Evolutionary conservation across 2,329 filamentous ascomycete species (phyloP).

Genomic region (Xylaria digitata): DNA sequence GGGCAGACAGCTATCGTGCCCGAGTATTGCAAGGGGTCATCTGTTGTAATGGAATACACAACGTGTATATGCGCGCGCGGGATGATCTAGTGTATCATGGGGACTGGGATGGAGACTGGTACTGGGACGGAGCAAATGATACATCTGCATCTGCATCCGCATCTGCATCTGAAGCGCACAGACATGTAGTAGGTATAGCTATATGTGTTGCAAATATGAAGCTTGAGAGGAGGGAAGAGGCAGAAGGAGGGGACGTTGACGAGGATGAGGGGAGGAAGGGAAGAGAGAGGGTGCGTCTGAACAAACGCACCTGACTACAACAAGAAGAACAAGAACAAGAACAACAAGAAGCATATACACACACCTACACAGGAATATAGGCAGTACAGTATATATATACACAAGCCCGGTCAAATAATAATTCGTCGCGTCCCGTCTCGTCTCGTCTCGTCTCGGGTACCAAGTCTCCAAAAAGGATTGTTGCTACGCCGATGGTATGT

Average conservation of each 20-base stretch:
- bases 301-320: constrained; percentile 17
- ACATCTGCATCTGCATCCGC: neutral
- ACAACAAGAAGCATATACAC: constrained; percentile 7
- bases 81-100: neutral
- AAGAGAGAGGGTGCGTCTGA: constrained; percentile 10
- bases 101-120: neutral
- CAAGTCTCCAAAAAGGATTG: neutral
- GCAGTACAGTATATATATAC: neutral
- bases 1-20: constrained; percentile 7
- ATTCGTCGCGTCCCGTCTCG: too few relatives aligned
- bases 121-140: neutral
- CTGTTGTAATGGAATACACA: neutral
- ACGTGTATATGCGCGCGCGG: neutral
- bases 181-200: constrained; percentile 12
- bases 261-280: constrained; percentile 13
- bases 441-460: too few relatives aligned
- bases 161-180: neutral
- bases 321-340: too few relatives aligned
- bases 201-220: constrained; percentile 8
- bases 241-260: constrained; percentile 9
- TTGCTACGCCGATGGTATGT: constrained; percentile 7
- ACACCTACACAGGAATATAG: constrained; percentile 2
- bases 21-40: constrained; percentile 5
- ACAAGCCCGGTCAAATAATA: too few relatives aligned
- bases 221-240: constrained; percentile 18